Percentiles rank a stretch among this genome's conserved stretches.
phyloP scores from a whole-genome alignment of 2,329 filamentous ascomycete genomes.

The Bipolaris bicolor region DNA sequence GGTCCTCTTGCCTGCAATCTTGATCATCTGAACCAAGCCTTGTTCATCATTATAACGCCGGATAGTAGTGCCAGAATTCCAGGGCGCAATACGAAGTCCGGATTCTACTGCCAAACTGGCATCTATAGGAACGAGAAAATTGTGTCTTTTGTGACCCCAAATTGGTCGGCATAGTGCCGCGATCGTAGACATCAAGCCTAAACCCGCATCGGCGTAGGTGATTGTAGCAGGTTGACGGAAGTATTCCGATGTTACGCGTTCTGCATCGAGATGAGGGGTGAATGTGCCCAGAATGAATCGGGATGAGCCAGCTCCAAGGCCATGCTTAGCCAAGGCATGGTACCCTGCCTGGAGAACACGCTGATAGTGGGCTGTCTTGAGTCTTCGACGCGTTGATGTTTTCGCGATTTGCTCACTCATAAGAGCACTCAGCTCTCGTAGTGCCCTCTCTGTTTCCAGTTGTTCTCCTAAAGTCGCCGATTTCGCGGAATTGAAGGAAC shows the following conservation, averaged over 20 bases:
- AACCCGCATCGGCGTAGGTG: neutral
- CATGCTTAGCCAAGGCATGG: neutral
- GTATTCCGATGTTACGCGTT: neutral
- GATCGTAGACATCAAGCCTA: conserved; percentile 2
- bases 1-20: neutral
- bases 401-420: neutral
- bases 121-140: neutral
- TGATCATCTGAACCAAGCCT: neutral
- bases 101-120: neutral
- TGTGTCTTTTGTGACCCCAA: neutral
- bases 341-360: neutral
- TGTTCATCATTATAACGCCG: neutral
- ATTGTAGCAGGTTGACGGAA: neutral
- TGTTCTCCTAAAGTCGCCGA: neutral
- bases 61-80: neutral
- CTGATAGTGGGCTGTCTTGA: neutral
- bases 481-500: neutral
- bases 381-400: neutral
- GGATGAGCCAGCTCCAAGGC: neutral
- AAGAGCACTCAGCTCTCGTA: neutral
- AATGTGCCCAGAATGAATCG: conserved; percentile 1
- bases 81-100: neutral
- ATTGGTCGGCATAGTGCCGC: conserved; percentile 1
- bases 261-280: neutral
- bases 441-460: neutral